Conservation (phyloP, 2,329 filamentous ascomycete species). For the Fusarium sp. region DNA sequence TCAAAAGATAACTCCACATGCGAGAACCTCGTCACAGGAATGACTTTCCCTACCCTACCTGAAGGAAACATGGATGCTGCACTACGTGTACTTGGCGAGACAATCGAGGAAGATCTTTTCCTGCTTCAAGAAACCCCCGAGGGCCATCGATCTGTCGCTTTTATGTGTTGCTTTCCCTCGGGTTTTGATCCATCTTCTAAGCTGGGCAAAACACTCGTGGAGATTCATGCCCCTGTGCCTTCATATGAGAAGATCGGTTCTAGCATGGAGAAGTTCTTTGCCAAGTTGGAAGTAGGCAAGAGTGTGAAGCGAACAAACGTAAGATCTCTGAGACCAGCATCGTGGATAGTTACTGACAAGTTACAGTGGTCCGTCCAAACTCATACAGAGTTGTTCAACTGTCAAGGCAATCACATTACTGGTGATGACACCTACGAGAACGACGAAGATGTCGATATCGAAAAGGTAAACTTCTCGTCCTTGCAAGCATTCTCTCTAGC, state of each 20-base stretch:
- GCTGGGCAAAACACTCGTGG: slow-evolving; percentile 57
- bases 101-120: slow-evolving; percentile 53
- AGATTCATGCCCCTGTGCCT: slow-evolving; percentile 60
- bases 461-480: neutral
- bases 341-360: neutral
- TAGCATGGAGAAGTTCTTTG: slow-evolving; percentile 67
- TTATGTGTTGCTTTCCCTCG: slow-evolving; percentile 53
- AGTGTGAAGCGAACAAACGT: slow-evolving; percentile 64
- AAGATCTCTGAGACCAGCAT: neutral
- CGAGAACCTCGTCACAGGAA: slow-evolving; percentile 54
- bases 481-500: fast-evolving
- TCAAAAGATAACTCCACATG: slow-evolving; percentile 47
- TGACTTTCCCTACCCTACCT: slow-evolving; percentile 37
- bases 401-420: slow-evolving; percentile 27
- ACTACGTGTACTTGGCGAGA: slow-evolving; percentile 20
- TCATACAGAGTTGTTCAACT: slow-evolving; percentile 35
- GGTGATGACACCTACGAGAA: slow-evolving; percentile 19
- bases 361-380: slow-evolving; percentile 39
- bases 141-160: slow-evolving; percentile 59
- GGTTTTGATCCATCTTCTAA: slow-evolving; percentile 64
- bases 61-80: slow-evolving; percentile 1
- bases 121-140: slow-evolving; percentile 56
- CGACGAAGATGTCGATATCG: slow-evolving; percentile 16
- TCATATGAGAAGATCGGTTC: slow-evolving; percentile 64
- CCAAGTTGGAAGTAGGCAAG: slow-evolving; percentile 59